A percentile compares a stretch with the other conserved stretches of the same genome.
phyloP scores from a whole-genome alignment of 129 eudicot species.

The Saussurea involucrata region DNA sequence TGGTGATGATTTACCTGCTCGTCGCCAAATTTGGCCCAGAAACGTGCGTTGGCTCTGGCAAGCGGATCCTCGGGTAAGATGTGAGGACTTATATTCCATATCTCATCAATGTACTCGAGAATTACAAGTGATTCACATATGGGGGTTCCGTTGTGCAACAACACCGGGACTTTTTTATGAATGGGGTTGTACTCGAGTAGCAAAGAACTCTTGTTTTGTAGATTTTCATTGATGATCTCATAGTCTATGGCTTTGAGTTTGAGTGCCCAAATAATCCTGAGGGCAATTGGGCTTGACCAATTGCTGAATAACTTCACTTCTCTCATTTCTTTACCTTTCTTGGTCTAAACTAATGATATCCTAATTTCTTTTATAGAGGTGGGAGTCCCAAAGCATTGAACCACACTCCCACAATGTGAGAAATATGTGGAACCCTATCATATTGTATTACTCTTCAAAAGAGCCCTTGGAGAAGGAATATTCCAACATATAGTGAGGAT shows the following conservation, averaged over 20 bases:
- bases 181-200: conserved; percentile 53
- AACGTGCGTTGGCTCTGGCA: conserved; percentile 55
- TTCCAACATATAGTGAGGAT: not conserved
- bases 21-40: conserved; percentile 61
- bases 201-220: conserved; percentile 34
- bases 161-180: conserved; percentile 53
- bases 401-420: no score
- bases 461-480: not conserved
- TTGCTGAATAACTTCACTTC: conserved; percentile 64
- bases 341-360: no score
- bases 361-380: not conserved
- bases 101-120: conserved; percentile 46
- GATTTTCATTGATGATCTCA: conserved; percentile 43
- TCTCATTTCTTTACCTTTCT: conserved; percentile 18
- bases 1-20: conserved; percentile 38
- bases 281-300: conserved; percentile 69
- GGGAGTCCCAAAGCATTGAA: not conserved
- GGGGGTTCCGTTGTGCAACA: conserved; percentile 56
- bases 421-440: not conserved
- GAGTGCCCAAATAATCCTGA: conserved; percentile 57
- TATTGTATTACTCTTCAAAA: not conserved
- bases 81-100: conserved; percentile 42
- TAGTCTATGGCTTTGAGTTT: conserved; percentile 46
- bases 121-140: conserved; percentile 51
- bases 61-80: conserved; percentile 52